These are phyloP conservation scores for Candida peoriensis DNA, from an alignment of 805 yeast genomes.

Conservation along the genomic window DNA sequence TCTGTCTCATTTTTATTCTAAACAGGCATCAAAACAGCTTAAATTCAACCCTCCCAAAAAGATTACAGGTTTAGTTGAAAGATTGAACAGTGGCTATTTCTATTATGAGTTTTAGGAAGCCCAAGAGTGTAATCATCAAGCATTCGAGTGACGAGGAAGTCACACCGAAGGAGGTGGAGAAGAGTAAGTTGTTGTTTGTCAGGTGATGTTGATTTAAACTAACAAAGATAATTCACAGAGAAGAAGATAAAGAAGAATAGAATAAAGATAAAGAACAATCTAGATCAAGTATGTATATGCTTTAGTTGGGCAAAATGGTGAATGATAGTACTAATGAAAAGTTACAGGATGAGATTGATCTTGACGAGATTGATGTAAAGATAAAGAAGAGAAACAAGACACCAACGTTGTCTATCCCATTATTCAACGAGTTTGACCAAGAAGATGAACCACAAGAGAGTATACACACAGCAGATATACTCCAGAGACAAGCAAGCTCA, in stretches of 20 bases:
- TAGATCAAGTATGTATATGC: too few species aligned
- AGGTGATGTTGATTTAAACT: too few species aligned
- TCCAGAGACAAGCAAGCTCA: too few species aligned
- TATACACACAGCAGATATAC: too few species aligned
- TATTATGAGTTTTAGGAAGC: slow-evolving; percentile 15
- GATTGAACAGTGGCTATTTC: too few species aligned
- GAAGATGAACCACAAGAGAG: background rate
- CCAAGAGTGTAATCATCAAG: slow-evolving; percentile 15
- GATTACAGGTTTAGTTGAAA: too few species aligned
- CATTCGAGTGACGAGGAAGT: slow-evolving; percentile 7
- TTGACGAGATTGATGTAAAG: background rate
- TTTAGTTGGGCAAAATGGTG: too few species aligned
- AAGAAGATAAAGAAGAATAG: slow-evolving; percentile 15
- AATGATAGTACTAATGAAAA: background rate
- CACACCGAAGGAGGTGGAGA: background rate
- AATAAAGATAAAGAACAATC: slow-evolving; percentile 4
- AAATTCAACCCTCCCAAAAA: too few species aligned
- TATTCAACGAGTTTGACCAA: slow-evolving; percentile 7
- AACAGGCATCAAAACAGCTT: too few species aligned
- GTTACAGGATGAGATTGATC: slow-evolving; percentile 1
- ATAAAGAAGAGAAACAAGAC: slow-evolving; percentile 5
- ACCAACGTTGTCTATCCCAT: slow-evolving; percentile 2
- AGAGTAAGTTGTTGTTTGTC: background rate
- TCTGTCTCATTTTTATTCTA: too few species aligned
- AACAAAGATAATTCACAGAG: slow-evolving; percentile 1